Evolutionary conservation across 768 basidiomycete species (phyloP).

Genomic region (Leccinum barrowsii): DNA sequence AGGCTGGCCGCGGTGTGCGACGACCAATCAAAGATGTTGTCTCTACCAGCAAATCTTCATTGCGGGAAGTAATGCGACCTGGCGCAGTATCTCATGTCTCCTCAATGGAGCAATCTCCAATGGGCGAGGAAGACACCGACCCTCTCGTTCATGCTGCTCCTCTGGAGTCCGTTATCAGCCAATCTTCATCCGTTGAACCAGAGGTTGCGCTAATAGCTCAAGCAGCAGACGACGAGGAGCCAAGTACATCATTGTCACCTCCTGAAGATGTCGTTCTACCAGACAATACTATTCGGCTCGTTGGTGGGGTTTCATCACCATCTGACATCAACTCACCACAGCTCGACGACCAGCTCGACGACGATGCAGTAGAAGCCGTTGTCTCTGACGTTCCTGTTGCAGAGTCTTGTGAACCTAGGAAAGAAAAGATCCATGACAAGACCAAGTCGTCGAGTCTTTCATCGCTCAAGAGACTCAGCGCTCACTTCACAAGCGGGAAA

Average conservation of each 20-base stretch:
- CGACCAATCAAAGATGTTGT: slow-evolving; percentile 23
- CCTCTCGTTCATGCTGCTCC: slow-evolving; percentile 46
- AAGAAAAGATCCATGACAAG: slow-evolving; percentile 46
- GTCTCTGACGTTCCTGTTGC: slow-evolving; percentile 36
- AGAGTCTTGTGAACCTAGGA: slow-evolving; percentile 30
- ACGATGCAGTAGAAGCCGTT: slow-evolving; percentile 32
- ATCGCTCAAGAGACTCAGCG: slow-evolving; percentile 54
- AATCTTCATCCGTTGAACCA: slow-evolving; percentile 22
- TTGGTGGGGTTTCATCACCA: slow-evolving; percentile 50
- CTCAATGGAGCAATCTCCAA: slow-evolving; percentile 20
- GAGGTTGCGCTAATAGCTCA: slow-evolving; percentile 6
- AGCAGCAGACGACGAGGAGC: slow-evolving; percentile 6
- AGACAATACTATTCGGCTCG: slow-evolving; percentile 51
- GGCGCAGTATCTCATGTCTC: slow-evolving; percentile 13
- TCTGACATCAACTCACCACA: slow-evolving; percentile 27
- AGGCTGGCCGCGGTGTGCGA: slow-evolving; percentile 41
- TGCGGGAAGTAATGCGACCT: slow-evolving; percentile 9
- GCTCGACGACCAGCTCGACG: slow-evolving; percentile 31
- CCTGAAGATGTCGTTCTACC: slow-evolving; percentile 22
- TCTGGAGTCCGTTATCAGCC: slow-evolving; percentile 30
- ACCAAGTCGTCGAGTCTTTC: slow-evolving; percentile 50
- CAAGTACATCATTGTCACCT: slow-evolving; percentile 3
- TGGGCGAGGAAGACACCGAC: slow-evolving; percentile 39
- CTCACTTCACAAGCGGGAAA: slow-evolving; percentile 36
- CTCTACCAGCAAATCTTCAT: slow-evolving; percentile 13